Percentiles rank a stretch among this genome's conserved stretches.
Evolutionary conservation across 1,284 basidiomycete species (phyloP).

Genomic region (Pulveroboletus ridleyi): DNA sequence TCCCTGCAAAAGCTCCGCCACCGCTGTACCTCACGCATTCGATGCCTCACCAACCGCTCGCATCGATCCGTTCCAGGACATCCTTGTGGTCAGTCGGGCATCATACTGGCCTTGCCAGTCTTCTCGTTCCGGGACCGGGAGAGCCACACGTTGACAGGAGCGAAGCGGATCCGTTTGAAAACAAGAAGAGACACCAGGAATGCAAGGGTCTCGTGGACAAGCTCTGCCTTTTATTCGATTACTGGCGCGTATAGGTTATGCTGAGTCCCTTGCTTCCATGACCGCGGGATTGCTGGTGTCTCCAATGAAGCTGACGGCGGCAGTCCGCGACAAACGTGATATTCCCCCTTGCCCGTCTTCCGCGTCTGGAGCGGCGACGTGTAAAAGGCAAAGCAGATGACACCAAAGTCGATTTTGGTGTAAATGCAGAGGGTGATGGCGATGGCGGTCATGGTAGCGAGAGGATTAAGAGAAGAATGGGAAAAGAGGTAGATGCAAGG

Average conservation of each 20-base stretch:
- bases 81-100: constrained; percentile 86
- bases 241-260: background rate
- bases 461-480: constrained; percentile 52
- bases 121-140: constrained; percentile 92
- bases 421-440: constrained; percentile 41
- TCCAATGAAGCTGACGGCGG: constrained; percentile 62
- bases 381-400: constrained; percentile 78
- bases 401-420: constrained; percentile 52
- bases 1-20: constrained; percentile 60
- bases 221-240: constrained; percentile 43
- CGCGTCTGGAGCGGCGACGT: constrained; percentile 76
- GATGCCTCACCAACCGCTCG: constrained; percentile 72
- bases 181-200: constrained; percentile 83
- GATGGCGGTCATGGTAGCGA: constrained; percentile 43
- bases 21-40: constrained; percentile 88
- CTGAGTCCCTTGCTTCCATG: background rate
- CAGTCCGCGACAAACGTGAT: constrained; percentile 56
- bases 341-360: constrained; percentile 75
- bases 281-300: constrained; percentile 79
- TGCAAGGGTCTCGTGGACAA: constrained; percentile 91
- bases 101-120: constrained; percentile 77
- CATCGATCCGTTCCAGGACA: constrained; percentile 85
- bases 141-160: constrained; percentile 95
- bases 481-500: constrained; percentile 88
- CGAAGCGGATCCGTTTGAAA: constrained; percentile 97